These are phyloP conservation scores for Lentinula boryana DNA, from an alignment of 768 basidiomycete genomes.

Conservation along the genomic window DNA sequence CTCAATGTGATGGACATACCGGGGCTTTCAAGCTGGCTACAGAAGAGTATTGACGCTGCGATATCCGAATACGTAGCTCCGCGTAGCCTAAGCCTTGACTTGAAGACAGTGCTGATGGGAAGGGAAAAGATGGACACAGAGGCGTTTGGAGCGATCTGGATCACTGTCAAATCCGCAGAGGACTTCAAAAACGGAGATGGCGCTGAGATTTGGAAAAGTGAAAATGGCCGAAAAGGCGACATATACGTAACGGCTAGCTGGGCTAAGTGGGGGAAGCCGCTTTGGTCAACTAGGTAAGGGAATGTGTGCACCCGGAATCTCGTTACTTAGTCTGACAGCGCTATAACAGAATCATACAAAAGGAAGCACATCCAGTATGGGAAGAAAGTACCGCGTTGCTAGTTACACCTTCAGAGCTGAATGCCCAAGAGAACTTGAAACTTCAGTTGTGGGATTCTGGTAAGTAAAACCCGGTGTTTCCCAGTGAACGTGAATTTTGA, in stretches of 20 bases:
- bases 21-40: slow-evolving; percentile 61
- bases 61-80: slow-evolving; percentile 63
- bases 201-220: slow-evolving; percentile 23
- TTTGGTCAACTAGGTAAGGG: slow-evolving; percentile 57
- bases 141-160: slow-evolving; percentile 57
- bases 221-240: slow-evolving; percentile 30
- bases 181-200: slow-evolving; percentile 38
- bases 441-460: slow-evolving; percentile 75
- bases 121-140: slow-evolving; percentile 59
- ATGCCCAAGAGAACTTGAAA: slow-evolving; percentile 57
- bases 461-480: slow-evolving; percentile 8
- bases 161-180: slow-evolving; percentile 58
- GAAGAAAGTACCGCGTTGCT: slow-evolving; percentile 64
- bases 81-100: slow-evolving; percentile 61
- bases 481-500: neutral
- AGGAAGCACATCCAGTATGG: slow-evolving; percentile 57
- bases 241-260: slow-evolving; percentile 63
- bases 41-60: slow-evolving; percentile 59
- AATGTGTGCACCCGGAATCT: neutral
- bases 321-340: neutral
- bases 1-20: slow-evolving; percentile 79
- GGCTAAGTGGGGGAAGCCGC: slow-evolving; percentile 54
- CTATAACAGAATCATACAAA: slow-evolving; percentile 47
- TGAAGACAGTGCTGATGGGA: slow-evolving; percentile 58
- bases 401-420: slow-evolving; percentile 58